Evolutionary conservation across 2,329 filamentous ascomycete species (phyloP), one percentile per base, ranked within the genome.

Genomic region (Leptographium flavum): DNA sequence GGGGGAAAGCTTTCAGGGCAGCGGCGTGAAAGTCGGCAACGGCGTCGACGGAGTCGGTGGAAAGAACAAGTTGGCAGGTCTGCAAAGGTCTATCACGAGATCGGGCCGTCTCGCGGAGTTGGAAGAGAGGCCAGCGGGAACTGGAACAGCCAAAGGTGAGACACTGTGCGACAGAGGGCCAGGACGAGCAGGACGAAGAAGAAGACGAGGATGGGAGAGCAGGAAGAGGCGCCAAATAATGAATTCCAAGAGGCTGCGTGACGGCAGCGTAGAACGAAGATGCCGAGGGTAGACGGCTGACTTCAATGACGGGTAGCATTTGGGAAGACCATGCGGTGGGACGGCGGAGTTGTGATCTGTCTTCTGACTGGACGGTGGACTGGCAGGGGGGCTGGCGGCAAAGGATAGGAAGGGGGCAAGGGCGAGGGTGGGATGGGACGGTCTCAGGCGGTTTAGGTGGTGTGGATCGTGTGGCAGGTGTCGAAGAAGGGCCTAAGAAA

Each of bases 261-360:
- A 87, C 72, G 50, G 83, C 75, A 21, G 87, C 75, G 63, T 87
- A 94, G 67, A 93, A 94, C 8, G 86, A 92, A 42, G 82, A 78
- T 4, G 87, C 83, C 31, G 80, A 77, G 45, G 86, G 76, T 45
- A 94, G 76, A 61, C 88, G 80, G 49, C 79, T 80, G 57, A 94
- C 87, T 57, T 76, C 68, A 52, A 78, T 57, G 51, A 68, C 68
- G 41, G 74, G 72, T 50, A 71, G 57, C 59, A 66, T 22, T 39
- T 9, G 13, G 4, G 25, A 14, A 21, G 15, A 28, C n/a, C 10
- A 28, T 13, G 17, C 14, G 19, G 19, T 22, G 32, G 41, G 21
- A 33, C 15, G 39, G 27, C 23, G 39, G 36, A 22, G 7, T 23
- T 27, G 21, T 27, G 37, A 39, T 39, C 28, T 27, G 37, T 39